Evolutionary conservation across 768 basidiomycete species (phyloP).

Genomic region (Phlegmacium glaucopus): DNA sequence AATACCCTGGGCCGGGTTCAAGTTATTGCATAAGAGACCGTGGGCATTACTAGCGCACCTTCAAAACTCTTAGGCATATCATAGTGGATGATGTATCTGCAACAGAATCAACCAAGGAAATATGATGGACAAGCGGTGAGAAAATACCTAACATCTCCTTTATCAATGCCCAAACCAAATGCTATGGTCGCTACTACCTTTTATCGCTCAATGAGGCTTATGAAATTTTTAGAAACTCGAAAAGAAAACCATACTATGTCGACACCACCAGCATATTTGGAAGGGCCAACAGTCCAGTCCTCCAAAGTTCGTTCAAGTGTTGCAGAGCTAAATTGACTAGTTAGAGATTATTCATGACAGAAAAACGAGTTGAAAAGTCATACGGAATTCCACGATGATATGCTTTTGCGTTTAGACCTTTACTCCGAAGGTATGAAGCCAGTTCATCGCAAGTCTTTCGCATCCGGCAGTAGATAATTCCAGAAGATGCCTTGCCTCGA

Average conservation of each 20-base stretch:
- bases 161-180: conserved; percentile 87
- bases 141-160: conserved; percentile 64
- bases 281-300: conserved; percentile 51
- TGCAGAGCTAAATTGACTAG: conserved; percentile 29
- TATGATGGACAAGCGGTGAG: not conserved
- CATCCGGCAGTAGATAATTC: conserved; percentile 78
- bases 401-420: conserved; percentile 63
- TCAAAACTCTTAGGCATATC: conserved; percentile 84
- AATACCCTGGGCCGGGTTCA: conserved; percentile 53
- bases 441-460: conserved; percentile 66
- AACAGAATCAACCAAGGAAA: not conserved
- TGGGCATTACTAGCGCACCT: conserved; percentile 37
- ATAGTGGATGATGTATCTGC: conserved; percentile 74
- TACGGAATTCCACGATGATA: conserved; percentile 75
- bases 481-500: conserved; percentile 57
- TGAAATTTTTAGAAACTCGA: not conserved
- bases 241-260: conserved; percentile 53
- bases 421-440: conserved; percentile 57
- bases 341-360: not conserved
- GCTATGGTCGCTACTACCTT: conserved; percentile 80
- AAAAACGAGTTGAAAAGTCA: conserved; percentile 9
- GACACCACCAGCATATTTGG: conserved; percentile 44
- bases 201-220: not conserved
- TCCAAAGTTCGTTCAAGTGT: conserved; percentile 60
- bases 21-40: not conserved